phyloP scores from a whole-genome alignment of 2,329 filamentous ascomycete genomes.

The Colletotrichum shisoi region DNA sequence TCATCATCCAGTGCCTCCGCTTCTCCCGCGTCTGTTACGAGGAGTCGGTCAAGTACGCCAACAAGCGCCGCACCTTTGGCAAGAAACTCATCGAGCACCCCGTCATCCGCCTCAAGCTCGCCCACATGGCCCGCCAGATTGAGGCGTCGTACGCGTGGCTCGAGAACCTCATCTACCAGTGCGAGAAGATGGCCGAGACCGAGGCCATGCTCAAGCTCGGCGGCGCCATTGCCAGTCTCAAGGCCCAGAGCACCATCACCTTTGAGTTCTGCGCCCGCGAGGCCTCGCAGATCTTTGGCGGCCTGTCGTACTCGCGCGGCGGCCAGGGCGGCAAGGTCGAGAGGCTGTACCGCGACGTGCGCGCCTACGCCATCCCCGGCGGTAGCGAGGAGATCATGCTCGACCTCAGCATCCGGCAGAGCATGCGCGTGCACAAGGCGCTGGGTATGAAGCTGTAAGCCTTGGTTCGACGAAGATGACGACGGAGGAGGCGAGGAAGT shows the following conservation, averaged over 20 bases:
- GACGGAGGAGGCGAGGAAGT: too few relatives aligned
- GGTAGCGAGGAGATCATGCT: conserved; percentile 99
- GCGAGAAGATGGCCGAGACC: conserved; percentile 88
- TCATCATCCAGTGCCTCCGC: conserved; percentile 95
- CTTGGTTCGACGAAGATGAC: not conserved
- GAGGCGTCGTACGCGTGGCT: conserved; percentile 98
- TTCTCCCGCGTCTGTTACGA: conserved; percentile 98
- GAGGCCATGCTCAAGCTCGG: conserved; percentile 97
- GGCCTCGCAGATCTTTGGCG: conserved; percentile 96
- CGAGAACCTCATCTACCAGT: conserved; percentile 93
- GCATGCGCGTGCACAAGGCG: conserved; percentile 84
- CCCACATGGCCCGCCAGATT: conserved; percentile 97
- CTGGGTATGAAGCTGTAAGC: conserved; percentile 92
- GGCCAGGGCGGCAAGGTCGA: conserved; percentile 97
- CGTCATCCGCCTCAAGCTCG: conserved; percentile 96
- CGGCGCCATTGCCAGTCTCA: conserved; percentile 90
- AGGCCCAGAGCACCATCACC: conserved; percentile 91
- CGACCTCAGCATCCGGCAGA: conserved; percentile 92
- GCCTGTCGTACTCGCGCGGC: conserved; percentile 87
- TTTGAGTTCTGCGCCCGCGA: conserved; percentile 98
- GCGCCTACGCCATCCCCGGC: conserved; percentile 95
- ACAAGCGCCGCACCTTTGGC: conserved; percentile 96
- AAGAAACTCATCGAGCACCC: conserved; percentile 96
- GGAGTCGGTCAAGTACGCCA: conserved; percentile 93
- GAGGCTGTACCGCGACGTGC: conserved; percentile 90